A percentile compares a stretch with the other conserved stretches of the same genome.
Conservation (phyloP, 1,139 yeast genomes). For the Candida gigantensis region DNA sequence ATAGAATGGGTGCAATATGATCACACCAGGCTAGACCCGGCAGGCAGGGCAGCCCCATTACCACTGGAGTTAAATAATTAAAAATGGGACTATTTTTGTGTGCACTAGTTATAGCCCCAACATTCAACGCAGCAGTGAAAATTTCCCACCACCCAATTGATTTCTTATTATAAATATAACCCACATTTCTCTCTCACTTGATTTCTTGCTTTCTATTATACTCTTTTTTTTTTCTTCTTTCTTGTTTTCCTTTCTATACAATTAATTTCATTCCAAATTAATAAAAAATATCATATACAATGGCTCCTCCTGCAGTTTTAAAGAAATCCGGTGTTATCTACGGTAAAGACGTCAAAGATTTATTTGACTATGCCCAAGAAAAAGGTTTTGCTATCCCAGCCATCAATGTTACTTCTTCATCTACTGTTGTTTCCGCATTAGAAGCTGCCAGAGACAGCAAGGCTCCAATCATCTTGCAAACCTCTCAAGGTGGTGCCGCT, state of each 20-base stretch:
- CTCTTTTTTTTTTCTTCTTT: conserved; percentile 3
- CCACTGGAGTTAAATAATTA: too few species aligned
- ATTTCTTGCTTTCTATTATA: not conserved
- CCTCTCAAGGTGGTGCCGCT: conserved; percentile 99
- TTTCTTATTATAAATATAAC: conserved; percentile 1
- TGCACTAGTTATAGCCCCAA: conserved; percentile 93
- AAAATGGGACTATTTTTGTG: too few species aligned
- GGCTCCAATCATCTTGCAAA: conserved; percentile 95
- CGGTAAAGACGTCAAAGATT: conserved; percentile 94
- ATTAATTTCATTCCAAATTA: conserved; percentile 4
- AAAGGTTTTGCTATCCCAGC: conserved; percentile 98
- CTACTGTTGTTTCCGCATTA: conserved; percentile 94
- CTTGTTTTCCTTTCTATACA: conserved; percentile 2
- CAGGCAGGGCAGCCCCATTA: too few species aligned
- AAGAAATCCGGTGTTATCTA: conserved; percentile 95
- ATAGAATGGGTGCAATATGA: too few species aligned
- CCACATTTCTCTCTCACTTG: not conserved
- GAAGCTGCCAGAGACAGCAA: conserved; percentile 98
- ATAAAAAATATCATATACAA: conserved; percentile 14
- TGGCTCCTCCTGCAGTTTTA: conserved; percentile 64
- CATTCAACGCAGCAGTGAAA: too few species aligned
- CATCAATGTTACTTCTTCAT: conserved; percentile 95
- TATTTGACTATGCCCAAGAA: conserved; percentile 91
- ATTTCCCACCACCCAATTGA: not conserved
- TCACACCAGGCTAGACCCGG: too few species aligned